Percentiles rank a stretch among this genome's conserved stretches.
Conservation (phyloP, 2,329 filamentous ascomycete genomes). For the Sphaceloma murrayae region DNA sequence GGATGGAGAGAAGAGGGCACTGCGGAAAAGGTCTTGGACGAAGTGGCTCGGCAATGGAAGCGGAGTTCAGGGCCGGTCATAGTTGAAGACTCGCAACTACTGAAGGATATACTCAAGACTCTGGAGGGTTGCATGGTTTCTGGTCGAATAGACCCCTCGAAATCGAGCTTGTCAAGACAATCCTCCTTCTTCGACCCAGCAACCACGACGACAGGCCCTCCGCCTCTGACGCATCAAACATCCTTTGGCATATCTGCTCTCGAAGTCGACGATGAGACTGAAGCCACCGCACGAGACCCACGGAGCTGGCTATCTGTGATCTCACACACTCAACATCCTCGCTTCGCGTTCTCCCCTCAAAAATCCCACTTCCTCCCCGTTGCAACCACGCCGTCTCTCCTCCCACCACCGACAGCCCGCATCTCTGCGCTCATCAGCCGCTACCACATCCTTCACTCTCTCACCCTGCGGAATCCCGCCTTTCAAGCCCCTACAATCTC, state of each 20-base stretch:
- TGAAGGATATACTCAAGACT: conserved; percentile 74
- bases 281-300: conserved; percentile 55
- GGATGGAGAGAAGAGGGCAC: conserved; percentile 94
- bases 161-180: conserved; percentile 51
- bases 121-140: conserved; percentile 82
- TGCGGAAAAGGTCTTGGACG: conserved; percentile 84
- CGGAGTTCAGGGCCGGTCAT: conserved; percentile 80
- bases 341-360: conserved; percentile 61
- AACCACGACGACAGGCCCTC: conserved; percentile 17
- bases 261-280: conserved; percentile 46
- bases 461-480: conserved; percentile 81
- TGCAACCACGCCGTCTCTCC: conserved; percentile 34
- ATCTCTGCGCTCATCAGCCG: conserved; percentile 79
- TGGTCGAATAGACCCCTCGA: conserved; percentile 54
- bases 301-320: conserved; percentile 78
- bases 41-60: conserved; percentile 87
- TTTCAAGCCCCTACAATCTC: conserved; percentile 78
- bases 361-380: conserved; percentile 83
- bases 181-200: conserved; percentile 44
- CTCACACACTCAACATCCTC: conserved; percentile 75
- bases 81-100: conserved; percentile 62
- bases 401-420: conserved; percentile 72
- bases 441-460: conserved; percentile 86
- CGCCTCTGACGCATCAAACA: conserved; percentile 24
- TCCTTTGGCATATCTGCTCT: conserved; percentile 52